These are phyloP conservation scores for Hysterangium stoloniferum DNA, from an alignment of 768 basidiomycete genomes.

Conservation along the genomic window DNA sequence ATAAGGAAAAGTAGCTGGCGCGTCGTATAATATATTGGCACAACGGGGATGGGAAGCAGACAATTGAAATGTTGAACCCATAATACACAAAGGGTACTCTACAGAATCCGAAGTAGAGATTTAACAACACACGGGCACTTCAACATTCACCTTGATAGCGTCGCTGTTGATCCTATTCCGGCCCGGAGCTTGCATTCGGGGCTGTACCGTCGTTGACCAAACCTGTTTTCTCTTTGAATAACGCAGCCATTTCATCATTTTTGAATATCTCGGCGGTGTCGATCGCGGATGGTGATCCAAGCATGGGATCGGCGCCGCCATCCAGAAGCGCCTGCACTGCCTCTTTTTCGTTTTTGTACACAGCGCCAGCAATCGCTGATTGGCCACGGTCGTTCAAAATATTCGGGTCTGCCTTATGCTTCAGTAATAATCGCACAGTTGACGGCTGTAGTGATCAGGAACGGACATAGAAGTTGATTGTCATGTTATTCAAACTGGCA, in stretches of 20 bases:
- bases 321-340: constrained; percentile 48
- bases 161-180: no score
- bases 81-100: no score
- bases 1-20: no score
- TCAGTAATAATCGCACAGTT: constrained; percentile 45
- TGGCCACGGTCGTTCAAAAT: constrained; percentile 65
- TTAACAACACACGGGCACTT: no score
- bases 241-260: constrained; percentile 43
- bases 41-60: no score
- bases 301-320: constrained; percentile 51
- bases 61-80: no score
- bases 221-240: constrained; percentile 28
- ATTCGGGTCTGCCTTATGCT: constrained; percentile 56
- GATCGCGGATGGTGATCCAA: constrained; percentile 61
- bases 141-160: no score
- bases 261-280: constrained; percentile 64
- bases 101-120: no score
- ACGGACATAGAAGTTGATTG: background rate
- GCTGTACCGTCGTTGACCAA: no score
- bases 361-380: constrained; percentile 66
- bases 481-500: background rate
- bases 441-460: constrained; percentile 22
- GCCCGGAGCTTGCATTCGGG: no score
- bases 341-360: constrained; percentile 65
- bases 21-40: no score